Evolutionary conservation across 2,329 filamentous ascomycete species (phyloP), one percentile per base, ranked within the genome.

Genomic region (Paramyrothecium sp.): DNA sequence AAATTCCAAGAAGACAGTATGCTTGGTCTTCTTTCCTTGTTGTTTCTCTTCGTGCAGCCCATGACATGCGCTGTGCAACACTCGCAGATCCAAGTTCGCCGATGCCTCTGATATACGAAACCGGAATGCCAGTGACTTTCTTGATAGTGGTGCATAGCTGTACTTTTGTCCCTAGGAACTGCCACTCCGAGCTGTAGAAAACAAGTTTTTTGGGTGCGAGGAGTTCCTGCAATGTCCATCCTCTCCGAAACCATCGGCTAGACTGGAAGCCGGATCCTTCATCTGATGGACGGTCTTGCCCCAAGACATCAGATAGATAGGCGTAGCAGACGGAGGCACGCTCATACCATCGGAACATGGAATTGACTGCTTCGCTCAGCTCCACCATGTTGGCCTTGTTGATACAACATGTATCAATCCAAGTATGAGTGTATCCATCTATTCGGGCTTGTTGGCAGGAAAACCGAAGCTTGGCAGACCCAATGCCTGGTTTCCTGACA

Each of bases 171-270:
- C 61, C 64, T 1, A 63, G 33, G 1, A 0, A 17, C 0, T 10
- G 20, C 66, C 64, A 68, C 3, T 51, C 50, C 16, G n/a, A 23
- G 41, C 54, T 54, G 20, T 54, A 70, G 50, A 69, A 70, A 3
- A 48, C 41, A 4, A 71, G 21, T 0, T 53, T 4, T 3, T 13
- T 46, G 0, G 65, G 67, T 1, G 68, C 68, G 3, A 70, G 58
- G 7, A 70, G 67, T 22, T 67, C 62, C 26, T 67, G 65, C 2
- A 67, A n/a, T 10, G 64, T 67, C 65, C 63, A 67, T 1, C 65
- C 65, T 48, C 64, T 56, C 3, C 51, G 54, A 21, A 67, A 65
- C 65, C 64, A 67, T 11, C 56, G 59, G 16, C 65, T 66, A 16
- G 8, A 11, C 3, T 17, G 54, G 21, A 64, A 62, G 8, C 41